phyloP scores from a whole-genome alignment of 2,329 filamentous ascomycete genomes.

The Knoxdaviesia proteae region DNA sequence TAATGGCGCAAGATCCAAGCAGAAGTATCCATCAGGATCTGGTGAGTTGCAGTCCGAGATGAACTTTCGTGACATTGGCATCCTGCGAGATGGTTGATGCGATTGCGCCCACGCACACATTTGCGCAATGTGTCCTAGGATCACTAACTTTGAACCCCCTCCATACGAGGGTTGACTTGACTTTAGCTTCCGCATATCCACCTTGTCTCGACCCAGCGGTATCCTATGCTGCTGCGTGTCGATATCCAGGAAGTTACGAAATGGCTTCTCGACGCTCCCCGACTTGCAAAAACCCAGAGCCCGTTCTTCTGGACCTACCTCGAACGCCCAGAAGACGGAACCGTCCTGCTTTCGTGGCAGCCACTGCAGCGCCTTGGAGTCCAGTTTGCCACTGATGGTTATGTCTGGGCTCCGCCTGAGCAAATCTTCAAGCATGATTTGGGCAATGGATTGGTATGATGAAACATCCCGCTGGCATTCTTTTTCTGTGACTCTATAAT shows the following conservation, averaged over 20 bases:
- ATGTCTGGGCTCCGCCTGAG: conserved; percentile 74
- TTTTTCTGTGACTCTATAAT: conserved; percentile 3
- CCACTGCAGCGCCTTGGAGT: conserved; percentile 48
- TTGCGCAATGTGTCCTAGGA: background rate
- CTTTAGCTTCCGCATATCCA: conserved; percentile 69
- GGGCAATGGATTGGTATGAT: conserved; percentile 32
- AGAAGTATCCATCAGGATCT: conserved; percentile 21
- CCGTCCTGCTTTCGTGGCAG: conserved; percentile 76
- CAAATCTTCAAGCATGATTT: conserved; percentile 54
- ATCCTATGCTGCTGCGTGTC: conserved; percentile 51
- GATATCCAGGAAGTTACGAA: conserved; percentile 59
- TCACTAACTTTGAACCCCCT: background rate
- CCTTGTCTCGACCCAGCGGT: conserved; percentile 65
- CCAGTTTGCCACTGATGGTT: conserved; percentile 77
- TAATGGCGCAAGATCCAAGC: conserved; percentile 21
- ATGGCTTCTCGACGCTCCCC: conserved; percentile 65
- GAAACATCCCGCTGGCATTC: background rate
- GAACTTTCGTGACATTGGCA: conserved; percentile 5
- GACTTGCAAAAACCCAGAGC: conserved; percentile 64
- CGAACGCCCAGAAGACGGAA: conserved; percentile 60
- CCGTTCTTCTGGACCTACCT: conserved; percentile 91
- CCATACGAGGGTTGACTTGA: conserved; percentile 3
- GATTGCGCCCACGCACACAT: conserved; percentile 5
- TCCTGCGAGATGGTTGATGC: background rate
- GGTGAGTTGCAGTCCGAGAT: conserved; percentile 7